Conservation (phyloP, 2,329 filamentous ascomycete genomes). For the Fonsecaea multimorphosa region DNA sequence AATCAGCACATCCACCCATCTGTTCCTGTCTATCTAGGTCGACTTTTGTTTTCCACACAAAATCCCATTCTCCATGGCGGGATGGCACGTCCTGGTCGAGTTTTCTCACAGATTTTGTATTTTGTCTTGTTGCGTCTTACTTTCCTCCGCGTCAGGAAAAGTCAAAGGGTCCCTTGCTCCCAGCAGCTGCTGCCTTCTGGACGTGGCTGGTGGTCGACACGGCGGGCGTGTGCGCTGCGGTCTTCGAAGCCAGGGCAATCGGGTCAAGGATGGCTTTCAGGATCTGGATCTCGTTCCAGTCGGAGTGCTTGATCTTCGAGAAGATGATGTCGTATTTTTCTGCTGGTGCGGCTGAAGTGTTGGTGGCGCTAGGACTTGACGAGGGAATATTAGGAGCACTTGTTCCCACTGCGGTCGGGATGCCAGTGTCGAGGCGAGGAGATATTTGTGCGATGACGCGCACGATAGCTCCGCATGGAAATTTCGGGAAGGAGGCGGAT, state of each 20-base stretch:
- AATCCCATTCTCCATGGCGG: no score
- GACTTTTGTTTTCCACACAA: no score
- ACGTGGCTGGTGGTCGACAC: no score
- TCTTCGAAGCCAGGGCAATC: neutral
- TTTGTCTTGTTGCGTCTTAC: neutral
- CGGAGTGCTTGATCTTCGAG: neutral
- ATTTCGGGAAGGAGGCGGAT: neutral
- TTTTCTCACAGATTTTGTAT: no score
- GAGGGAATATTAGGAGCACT: neutral
- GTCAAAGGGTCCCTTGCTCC: neutral
- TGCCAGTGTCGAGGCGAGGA: neutral
- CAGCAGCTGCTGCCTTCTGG: neutral
- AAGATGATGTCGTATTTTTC: neutral
- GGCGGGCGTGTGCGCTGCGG: no score
- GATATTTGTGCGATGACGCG: neutral
- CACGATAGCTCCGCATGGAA: neutral
- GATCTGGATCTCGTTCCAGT: constrained; percentile 8
- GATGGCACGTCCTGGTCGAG: no score
- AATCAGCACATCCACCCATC: neutral
- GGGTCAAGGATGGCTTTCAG: constrained; percentile 4
- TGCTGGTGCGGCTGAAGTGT: neutral
- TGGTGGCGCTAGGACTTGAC: neutral
- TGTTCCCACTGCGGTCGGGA: neutral
- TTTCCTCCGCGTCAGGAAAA: neutral
- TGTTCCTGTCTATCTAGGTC: no score